Base-by-base conservation (phyloP, 2,329 filamentous ascomycete species). In the Cladosporium phlei region DNA sequence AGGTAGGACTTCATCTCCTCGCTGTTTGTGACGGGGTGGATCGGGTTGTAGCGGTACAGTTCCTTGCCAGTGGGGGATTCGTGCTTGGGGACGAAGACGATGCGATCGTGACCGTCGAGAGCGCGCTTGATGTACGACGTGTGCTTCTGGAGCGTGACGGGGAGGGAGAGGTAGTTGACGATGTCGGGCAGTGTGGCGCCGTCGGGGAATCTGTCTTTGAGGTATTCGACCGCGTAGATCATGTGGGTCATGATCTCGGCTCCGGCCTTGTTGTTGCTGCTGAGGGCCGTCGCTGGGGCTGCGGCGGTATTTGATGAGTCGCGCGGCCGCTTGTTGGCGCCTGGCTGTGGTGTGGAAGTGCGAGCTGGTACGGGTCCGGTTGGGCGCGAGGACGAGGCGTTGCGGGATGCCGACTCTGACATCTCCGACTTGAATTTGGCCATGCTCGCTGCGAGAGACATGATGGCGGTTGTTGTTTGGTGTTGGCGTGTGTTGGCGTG, bases 191-290 rank as follows among this genome's bases (percentile, higher is more conserved):
- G 85, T 27, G 77, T 78, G 63, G 89, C 79, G 46, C 85, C 71
- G 51, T 81, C 71, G 49, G 79, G 79, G 32, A 50, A 51, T 62
- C 84, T 82, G 63, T 83, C 83, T 54, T 80, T 80, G 69, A 95
- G 80, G 64, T 88, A 87, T 52, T 90, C 82, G 63, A 95, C 83
- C 16, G 88, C 88, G 69, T 89, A 95, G 48, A 85, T 80, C 63
- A 96, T 83, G 66, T 95, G 87, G 10, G 89, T 94, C 72, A 88
- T 83, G 65, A 93, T 82, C 66, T 91, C 85, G 50, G 77, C 77
- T 55, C 89, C 88, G 5, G 43, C 83, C 9, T 21, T 33, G 19
- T 2, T 12, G 82, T 87, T 60, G 84, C 82, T 54, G 79, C 77
- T 21, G 9, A 10, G 9, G 12, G 9, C 14, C 14, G 19, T 20